Evolutionary conservation across 352 stramenopile species (phyloP).

Genomic region (Globisporangium abappressorium): DNA sequence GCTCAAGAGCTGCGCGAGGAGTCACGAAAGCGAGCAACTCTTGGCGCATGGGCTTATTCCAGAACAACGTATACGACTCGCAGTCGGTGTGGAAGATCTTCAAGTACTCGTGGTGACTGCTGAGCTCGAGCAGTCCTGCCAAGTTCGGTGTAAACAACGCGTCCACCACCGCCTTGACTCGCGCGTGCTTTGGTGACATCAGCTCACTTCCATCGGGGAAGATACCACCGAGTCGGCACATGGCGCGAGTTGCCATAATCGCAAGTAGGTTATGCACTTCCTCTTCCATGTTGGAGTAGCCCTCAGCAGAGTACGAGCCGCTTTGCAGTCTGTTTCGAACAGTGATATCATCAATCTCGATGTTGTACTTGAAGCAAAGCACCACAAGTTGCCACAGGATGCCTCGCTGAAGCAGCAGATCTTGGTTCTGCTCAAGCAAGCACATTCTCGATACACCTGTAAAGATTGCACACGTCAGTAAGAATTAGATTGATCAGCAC

Average conservation of each 20-base stretch:
- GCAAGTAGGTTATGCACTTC: constrained; percentile 73
- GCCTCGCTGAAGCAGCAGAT: constrained; percentile 42
- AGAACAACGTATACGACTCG: constrained; percentile 79
- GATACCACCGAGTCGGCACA: constrained; percentile 68
- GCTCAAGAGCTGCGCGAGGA: constrained; percentile 37
- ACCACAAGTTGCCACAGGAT: constrained; percentile 69
- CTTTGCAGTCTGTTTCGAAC: constrained; percentile 41
- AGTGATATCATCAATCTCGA: constrained; percentile 49
- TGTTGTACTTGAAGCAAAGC: constrained; percentile 69
- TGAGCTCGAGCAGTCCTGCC: constrained; percentile 49
- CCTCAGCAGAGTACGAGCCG: constrained; percentile 31
- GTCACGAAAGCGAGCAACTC: constrained; percentile 56
- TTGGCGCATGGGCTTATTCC: constrained; percentile 72
- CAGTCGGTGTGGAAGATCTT: constrained; percentile 79
- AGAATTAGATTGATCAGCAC: background rate
- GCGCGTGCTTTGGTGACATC: constrained; percentile 34
- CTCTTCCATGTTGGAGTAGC: constrained; percentile 37
- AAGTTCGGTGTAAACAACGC: constrained; percentile 77
- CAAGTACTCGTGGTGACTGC: constrained; percentile 78
- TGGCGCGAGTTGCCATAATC: constrained; percentile 61
- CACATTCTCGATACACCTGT: constrained; percentile 62
- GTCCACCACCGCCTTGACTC: constrained; percentile 43
- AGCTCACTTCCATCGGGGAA: constrained; percentile 55
- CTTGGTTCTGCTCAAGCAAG: constrained; percentile 56
- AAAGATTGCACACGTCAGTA: background rate